Percentiles rank a stretch among this genome's conserved stretches.
phyloP scores from a whole-genome alignment of 1,139 yeast species.

The Zygoascus meyerae region DNA sequence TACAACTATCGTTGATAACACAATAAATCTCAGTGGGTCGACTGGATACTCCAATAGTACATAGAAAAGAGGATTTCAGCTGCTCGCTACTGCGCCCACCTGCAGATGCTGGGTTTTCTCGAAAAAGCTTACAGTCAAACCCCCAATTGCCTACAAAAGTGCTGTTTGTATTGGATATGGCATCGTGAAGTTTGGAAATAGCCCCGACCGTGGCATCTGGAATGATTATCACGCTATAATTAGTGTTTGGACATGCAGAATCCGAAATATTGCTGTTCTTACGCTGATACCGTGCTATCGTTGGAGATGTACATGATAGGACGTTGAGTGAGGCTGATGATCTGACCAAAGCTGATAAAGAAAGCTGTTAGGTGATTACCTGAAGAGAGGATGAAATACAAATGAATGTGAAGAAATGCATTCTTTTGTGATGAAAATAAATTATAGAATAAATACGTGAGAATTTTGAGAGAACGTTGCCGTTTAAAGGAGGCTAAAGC shows the following conservation, averaged over 20 bases:
- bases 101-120: slow-evolving; percentile 45
- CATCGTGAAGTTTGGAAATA: slow-evolving; percentile 61
- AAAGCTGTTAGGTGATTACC: too few species aligned
- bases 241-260: background rate
- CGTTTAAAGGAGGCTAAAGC: too few species aligned
- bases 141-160: slow-evolving; percentile 56
- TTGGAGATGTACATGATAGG: background rate
- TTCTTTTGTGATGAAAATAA: too few species aligned
- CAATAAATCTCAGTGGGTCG: slow-evolving; percentile 47
- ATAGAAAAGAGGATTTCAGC: slow-evolving; percentile 36
- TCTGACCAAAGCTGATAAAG: too few species aligned
- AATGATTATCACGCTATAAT: slow-evolving; percentile 43
- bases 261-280: slow-evolving; percentile 6
- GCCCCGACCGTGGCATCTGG: slow-evolving; percentile 58
- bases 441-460: too few species aligned
- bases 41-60: slow-evolving; percentile 54
- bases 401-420: too few species aligned
- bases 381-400: too few species aligned
- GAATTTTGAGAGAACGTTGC: too few species aligned
- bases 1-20: slow-evolving; percentile 40
- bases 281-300: slow-evolving; percentile 13
- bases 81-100: slow-evolving; percentile 9
- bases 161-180: slow-evolving; percentile 59
- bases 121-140: slow-evolving; percentile 56
- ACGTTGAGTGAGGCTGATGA: too few species aligned